These are phyloP conservation scores for Sporothrix brunneoviolacea DNA, from an alignment of 2,329 filamentous ascomycete genomes.

Conservation along the genomic window DNA sequence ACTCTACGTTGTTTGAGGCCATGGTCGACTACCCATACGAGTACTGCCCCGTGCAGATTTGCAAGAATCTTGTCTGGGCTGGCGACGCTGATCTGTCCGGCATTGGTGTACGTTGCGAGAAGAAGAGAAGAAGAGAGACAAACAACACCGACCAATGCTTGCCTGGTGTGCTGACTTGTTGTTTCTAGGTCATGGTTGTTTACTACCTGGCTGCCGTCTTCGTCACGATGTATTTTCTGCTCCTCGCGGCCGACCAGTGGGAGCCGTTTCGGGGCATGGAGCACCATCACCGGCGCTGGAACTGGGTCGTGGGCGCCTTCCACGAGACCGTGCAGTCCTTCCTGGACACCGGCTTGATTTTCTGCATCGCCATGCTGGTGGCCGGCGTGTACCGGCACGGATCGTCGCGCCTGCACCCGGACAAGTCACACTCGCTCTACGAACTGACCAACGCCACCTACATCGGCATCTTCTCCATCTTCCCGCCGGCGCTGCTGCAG, in stretches of 20 bases:
- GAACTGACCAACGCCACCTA: constrained; percentile 19
- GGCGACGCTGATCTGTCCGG: constrained; percentile 21
- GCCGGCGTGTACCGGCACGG: constrained; percentile 16
- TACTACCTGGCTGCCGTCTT: constrained; percentile 18
- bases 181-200: constrained; percentile 18
- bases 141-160: neutral
- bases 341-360: constrained; percentile 19
- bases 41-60: constrained; percentile 8
- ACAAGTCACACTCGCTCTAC: constrained; percentile 19
- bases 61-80: constrained; percentile 15
- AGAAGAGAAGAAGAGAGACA: neutral
- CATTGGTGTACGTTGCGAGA: constrained; percentile 11
- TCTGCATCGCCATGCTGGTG: constrained; percentile 17
- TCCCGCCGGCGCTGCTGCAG: constrained; percentile 20
- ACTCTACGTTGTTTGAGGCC: neutral
- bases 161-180: neutral
- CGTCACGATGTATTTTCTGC: constrained; percentile 15
- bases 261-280: neutral
- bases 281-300: neutral
- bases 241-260: constrained; percentile 12
- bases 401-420: constrained; percentile 10
- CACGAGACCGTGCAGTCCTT: constrained; percentile 16
- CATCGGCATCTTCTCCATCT: constrained; percentile 20
- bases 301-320: constrained; percentile 10
- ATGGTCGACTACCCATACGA: constrained; percentile 4